Evolutionary conservation across 2,329 filamentous ascomycete genomes (phyloP), one percentile per base, ranked within the genome.

Genomic region (Cytospora mali): DNA sequence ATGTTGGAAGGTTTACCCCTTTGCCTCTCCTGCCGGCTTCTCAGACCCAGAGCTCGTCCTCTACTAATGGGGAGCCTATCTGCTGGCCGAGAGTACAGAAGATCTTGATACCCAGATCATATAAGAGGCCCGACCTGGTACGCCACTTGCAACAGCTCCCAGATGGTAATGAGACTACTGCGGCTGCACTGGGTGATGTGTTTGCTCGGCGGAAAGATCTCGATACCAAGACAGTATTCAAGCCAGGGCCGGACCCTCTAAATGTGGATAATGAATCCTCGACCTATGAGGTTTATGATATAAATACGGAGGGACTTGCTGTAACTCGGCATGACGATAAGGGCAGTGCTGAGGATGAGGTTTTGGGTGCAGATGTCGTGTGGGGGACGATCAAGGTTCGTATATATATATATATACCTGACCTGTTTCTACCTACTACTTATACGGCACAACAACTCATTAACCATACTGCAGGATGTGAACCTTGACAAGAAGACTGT

Each of bases 231-330:
- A 61, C 69, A 18, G 55, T 75, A 10, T 75, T 80, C 21, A 58
- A 58, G 13, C 67, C 68, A 13, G 65, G 68, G n/a, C 35, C 62
- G 13, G 62, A 71, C n/a, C 35, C 55, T 16, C 10, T 56, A 6
- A 49, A 27, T 14, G 35, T 14, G 42, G 76, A 79, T 48, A 71
- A 74, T 9, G 73, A 76, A 29, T 69, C 70, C 33, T 78, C 81
- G 3, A 82, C 83, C 18, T 84, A 84, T 65, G 83, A 85, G 66
- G 80, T 87, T 4, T 87, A 84, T 67, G 84, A 87, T 65, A 76
- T 87, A 14, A 78, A 77, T 0, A 71, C 72, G 4, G 79, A 84
- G 59, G 80, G 80, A 2, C 67, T 71, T 1, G 77, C 80, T 2
- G 62, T 77, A 10, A 67, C 75, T 2, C 71, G 74, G 71, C 71